phyloP scores from a whole-genome alignment of 495 filamentous ascomycete genomes.

The Daldinia decipiens region DNA sequence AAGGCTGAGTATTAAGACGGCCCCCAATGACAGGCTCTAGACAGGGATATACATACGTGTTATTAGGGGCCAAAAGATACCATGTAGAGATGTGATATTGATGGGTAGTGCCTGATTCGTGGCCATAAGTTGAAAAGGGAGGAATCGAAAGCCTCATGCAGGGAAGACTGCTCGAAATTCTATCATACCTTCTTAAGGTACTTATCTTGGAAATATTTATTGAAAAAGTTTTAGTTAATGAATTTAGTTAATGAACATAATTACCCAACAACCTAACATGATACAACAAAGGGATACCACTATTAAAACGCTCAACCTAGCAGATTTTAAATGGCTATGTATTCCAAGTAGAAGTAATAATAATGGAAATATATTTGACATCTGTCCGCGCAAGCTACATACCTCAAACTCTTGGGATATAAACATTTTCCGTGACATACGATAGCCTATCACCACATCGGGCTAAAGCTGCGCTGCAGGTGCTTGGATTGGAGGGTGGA shows the following conservation, averaged over 20 bases:
- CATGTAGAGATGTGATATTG: neutral
- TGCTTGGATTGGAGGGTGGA: constrained; percentile 26
- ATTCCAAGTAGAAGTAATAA: too few species aligned
- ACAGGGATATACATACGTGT: neutral
- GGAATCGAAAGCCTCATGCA: constrained; percentile 2
- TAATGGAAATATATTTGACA: neutral
- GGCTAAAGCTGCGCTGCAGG: constrained; percentile 32
- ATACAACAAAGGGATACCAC: too few species aligned
- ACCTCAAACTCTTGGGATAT: constrained; percentile 27
- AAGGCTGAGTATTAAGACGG: constrained; percentile 5
- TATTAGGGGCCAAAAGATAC: neutral
- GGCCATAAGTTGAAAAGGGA: neutral
- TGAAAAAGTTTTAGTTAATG: too few species aligned
- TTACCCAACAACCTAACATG: too few species aligned
- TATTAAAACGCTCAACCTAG: too few species aligned
- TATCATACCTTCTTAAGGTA: neutral
- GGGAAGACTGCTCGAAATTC: neutral
- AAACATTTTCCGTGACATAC: neutral
- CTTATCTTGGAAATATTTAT: too few species aligned
- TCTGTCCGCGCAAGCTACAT: neutral
- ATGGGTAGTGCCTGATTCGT: neutral
- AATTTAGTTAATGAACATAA: too few species aligned
- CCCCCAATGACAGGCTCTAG: constrained; percentile 20
- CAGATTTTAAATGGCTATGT: too few species aligned
- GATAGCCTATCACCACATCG: constrained; percentile 18